These are phyloP conservation scores for Leccinellum rugosiceps DNA, from an alignment of 768 basidiomycete species.

Conservation along the genomic window DNA sequence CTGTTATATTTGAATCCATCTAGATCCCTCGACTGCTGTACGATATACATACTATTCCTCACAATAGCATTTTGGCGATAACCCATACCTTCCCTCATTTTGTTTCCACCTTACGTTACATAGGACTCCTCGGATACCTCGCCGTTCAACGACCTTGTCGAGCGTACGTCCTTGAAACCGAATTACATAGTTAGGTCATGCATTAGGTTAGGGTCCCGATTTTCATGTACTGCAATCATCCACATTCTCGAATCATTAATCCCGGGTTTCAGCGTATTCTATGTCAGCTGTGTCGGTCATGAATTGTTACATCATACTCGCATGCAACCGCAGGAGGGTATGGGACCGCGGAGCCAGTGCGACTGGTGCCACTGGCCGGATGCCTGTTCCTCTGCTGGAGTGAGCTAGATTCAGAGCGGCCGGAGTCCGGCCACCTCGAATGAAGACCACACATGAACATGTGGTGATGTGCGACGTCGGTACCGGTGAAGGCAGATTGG, in stretches of 20 bases:
- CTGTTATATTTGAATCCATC: conserved; percentile 10
- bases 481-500: background rate
- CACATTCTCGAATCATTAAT: background rate
- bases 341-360: background rate
- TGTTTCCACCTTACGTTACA: conserved; percentile 8
- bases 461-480: background rate
- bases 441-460: background rate
- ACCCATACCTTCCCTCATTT: background rate
- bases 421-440: background rate
- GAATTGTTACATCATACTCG: background rate
- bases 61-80: background rate
- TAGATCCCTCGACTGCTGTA: conserved; percentile 4
- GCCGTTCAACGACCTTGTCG: background rate
- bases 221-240: background rate
- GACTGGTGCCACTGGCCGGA: too few relatives aligned
- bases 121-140: conserved; percentile 4
- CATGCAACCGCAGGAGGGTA: background rate
- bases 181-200: background rate
- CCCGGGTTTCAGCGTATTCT: background rate
- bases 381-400: too few relatives aligned
- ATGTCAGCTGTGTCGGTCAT: background rate
- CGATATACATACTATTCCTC: conserved; percentile 3
- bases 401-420: background rate
- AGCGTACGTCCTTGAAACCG: background rate
- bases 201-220: background rate